These are phyloP conservation scores for Plasmodium adleri DNA, from an alignment of 169 alveolate species.

Conservation along the genomic window DNA sequence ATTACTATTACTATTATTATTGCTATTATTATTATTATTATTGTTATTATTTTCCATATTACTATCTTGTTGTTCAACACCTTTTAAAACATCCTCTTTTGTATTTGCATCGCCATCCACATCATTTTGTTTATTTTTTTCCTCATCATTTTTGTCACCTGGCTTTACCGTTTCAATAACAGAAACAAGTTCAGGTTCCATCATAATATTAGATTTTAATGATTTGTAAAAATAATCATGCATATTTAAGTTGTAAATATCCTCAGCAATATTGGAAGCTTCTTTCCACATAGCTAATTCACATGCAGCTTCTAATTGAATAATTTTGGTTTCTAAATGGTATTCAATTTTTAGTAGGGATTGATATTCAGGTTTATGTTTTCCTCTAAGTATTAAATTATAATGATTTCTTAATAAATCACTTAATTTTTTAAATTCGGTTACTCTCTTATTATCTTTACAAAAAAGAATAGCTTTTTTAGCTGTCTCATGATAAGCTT, in stretches of 20 bases:
- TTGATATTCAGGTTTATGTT: conserved; percentile 90
- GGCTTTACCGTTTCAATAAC: conserved; percentile 4
- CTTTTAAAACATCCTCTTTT: neutral
- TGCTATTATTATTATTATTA: neutral
- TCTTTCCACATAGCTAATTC: conserved; percentile 96
- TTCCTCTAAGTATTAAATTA: conserved; percentile 89
- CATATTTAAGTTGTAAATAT: conserved; percentile 89
- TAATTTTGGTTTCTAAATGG: conserved; percentile 92
- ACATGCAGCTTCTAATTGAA: conserved; percentile 93
- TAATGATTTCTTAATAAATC: conserved; percentile 95
- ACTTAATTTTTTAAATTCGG: conserved; percentile 95
- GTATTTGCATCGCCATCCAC: neutral
- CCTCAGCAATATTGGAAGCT: conserved; percentile 95
- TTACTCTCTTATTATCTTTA: conserved; percentile 91
- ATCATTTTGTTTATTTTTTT: neutral
- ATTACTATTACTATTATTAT: neutral
- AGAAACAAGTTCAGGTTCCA: conserved; percentile 21
- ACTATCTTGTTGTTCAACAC: neutral
- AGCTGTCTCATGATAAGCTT: conserved; percentile 96
- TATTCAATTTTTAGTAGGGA: conserved; percentile 89
- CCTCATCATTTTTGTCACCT: neutral
- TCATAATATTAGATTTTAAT: conserved; percentile 8
- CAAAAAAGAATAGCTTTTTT: conserved; percentile 94
- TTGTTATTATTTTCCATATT: too few relatives aligned
- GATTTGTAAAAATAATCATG: conserved; percentile 83